phyloP scores from a whole-genome alignment of 2,329 filamentous ascomycete species.

The Lithohypha guttulata region DNA sequence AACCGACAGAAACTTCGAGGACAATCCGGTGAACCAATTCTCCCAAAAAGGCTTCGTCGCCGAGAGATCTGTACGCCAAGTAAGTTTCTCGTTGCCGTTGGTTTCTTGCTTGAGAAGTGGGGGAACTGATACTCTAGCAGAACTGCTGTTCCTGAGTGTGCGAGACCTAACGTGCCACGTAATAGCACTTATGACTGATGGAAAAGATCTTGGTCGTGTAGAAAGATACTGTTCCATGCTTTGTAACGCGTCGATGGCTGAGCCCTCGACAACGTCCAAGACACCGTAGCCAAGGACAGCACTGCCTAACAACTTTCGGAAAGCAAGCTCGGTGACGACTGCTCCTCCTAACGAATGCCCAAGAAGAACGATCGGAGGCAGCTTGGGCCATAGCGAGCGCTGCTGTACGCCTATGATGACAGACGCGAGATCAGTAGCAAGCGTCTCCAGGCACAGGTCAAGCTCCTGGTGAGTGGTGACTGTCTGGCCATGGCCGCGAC shows the following conservation, averaged over 20 bases:
- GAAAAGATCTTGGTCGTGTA: constrained; percentile 67
- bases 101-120: constrained; percentile 50
- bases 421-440: constrained; percentile 61
- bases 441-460: constrained; percentile 61
- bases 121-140: constrained; percentile 81
- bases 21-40: constrained; percentile 82
- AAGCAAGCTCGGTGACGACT: constrained; percentile 74
- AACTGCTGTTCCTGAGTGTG: constrained; percentile 70
- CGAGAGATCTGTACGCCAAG: constrained; percentile 75
- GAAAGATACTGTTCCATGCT: constrained; percentile 90
- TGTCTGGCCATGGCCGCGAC: constrained; percentile 73
- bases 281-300: constrained; percentile 76
- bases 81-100: constrained; percentile 44
- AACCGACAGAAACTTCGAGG: constrained; percentile 74
- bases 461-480: constrained; percentile 24
- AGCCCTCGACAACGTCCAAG: constrained; percentile 90
- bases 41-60: constrained; percentile 88
- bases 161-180: constrained; percentile 89
- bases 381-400: constrained; percentile 59
- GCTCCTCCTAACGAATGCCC: constrained; percentile 91
- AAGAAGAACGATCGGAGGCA: constrained; percentile 70
- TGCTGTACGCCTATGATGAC: constrained; percentile 57
- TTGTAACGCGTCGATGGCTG: constrained; percentile 84
- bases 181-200: constrained; percentile 66
- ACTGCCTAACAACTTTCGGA: constrained; percentile 51